These are phyloP conservation scores for Larix kaempferi DNA, from an alignment of 75 land plant genomes.

Conservation along the genomic window DNA sequence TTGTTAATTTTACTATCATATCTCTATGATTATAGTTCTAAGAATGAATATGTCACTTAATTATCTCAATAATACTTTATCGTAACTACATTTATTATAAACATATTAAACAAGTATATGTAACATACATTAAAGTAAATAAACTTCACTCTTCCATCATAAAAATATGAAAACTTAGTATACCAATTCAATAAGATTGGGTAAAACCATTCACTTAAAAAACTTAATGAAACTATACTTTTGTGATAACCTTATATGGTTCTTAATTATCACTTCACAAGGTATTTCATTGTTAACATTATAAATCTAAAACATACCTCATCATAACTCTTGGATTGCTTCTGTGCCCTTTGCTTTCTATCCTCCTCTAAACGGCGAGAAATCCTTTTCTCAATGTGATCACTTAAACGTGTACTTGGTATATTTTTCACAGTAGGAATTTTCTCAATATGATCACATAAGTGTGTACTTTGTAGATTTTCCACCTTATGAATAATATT, in stretches of 20 bases:
- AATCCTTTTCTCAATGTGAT: slow-evolving; percentile 75
- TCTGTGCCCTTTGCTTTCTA: slow-evolving; percentile 53
- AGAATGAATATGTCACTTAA: no score
- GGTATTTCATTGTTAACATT: no score
- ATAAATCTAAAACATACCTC: slow-evolving; percentile 41
- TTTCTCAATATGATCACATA: slow-evolving; percentile 80
- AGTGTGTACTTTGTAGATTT: slow-evolving; percentile 64
- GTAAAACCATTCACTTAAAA: background rate
- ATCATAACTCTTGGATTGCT: slow-evolving; percentile 36
- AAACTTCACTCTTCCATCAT: background rate
- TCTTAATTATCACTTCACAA: no score
- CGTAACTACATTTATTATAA: no score
- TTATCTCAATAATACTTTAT: no score
- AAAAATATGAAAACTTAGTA: background rate
- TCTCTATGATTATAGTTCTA: no score
- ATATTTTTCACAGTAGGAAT: slow-evolving; percentile 71
- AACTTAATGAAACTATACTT: background rate
- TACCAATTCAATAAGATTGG: background rate
- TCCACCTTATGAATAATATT: slow-evolving; percentile 56
- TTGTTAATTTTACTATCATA: no score
- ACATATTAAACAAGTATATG: no score
- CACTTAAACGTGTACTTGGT: slow-evolving; percentile 68
- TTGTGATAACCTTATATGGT: background rate
- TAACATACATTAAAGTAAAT: background rate
- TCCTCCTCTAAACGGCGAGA: slow-evolving; percentile 50